Percentiles rank a stretch among this genome's conserved stretches.
These are phyloP conservation scores for Suillus weaverae DNA, from an alignment of 768 basidiomycete species.

Conservation along the genomic window DNA sequence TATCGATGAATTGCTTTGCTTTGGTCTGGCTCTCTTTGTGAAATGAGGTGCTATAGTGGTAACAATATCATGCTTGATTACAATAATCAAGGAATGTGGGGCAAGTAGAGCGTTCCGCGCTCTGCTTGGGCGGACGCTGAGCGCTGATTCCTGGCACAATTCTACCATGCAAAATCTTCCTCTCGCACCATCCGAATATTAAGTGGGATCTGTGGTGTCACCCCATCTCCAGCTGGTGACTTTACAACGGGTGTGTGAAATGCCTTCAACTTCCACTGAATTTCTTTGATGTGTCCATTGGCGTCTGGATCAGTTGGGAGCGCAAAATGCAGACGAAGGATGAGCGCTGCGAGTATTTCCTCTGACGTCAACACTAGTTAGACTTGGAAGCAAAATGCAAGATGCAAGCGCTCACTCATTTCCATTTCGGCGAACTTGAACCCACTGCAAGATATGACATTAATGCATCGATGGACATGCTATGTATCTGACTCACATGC, in stretches of 20 bases:
- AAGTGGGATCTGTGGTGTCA: neutral
- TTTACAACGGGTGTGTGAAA: neutral
- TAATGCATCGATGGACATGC: conserved; percentile 35
- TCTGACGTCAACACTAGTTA: neutral
- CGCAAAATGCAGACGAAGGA: neutral
- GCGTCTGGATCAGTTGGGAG: neutral
- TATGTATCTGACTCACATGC: conserved; percentile 23
- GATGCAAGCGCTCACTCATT: neutral
- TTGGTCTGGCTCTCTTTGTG: neutral
- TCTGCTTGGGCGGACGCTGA: too few relatives aligned
- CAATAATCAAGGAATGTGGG: too few relatives aligned
- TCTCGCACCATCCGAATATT: neutral
- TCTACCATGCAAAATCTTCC: too few relatives aligned
- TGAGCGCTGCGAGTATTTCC: neutral
- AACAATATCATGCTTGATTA: too few relatives aligned
- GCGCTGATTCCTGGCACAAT: too few relatives aligned
- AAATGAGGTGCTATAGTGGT: neutral
- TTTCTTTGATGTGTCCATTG: neutral
- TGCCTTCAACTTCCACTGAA: neutral
- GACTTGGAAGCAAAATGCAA: neutral
- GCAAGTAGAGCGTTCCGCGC: too few relatives aligned
- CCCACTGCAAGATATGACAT: neutral
- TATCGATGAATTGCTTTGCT: neutral
- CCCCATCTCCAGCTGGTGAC: neutral
- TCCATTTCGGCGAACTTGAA: neutral